These are phyloP conservation scores for Colletotrichum sp. DNA, from an alignment of 2,329 filamentous ascomycete genomes.

Conservation along the genomic window DNA sequence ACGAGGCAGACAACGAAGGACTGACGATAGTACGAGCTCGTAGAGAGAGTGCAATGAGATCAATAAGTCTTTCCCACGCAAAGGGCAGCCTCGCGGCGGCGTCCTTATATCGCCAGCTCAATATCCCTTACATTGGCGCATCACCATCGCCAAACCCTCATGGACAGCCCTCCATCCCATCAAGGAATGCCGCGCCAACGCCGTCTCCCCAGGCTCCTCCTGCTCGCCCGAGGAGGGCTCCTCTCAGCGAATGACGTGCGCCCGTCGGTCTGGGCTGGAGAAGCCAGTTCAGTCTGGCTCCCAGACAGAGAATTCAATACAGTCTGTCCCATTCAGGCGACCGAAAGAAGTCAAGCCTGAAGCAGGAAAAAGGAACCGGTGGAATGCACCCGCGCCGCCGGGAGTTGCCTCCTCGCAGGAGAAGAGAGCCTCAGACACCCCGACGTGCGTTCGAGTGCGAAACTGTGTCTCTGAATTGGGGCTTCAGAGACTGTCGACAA, in stretches of 20 bases:
- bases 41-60: background rate
- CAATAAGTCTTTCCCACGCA: background rate
- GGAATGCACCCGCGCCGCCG: slow-evolving; percentile 3
- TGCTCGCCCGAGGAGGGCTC: background rate
- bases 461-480: background rate
- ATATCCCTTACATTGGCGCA: slow-evolving; percentile 5
- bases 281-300: background rate
- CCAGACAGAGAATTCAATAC: background rate
- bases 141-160: background rate
- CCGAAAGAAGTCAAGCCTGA: background rate
- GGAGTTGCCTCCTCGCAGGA: background rate
- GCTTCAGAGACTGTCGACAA: background rate
- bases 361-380: background rate
- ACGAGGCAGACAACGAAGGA: slow-evolving; percentile 7
- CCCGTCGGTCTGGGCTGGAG: background rate
- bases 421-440: background rate
- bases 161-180: background rate
- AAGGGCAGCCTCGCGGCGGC: background rate
- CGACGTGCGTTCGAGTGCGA: background rate
- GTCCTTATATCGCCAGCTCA: slow-evolving; percentile 4
- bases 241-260: background rate
- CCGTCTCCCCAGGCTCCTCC: background rate
- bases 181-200: background rate
- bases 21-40: background rate
- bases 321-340: background rate